Evolutionary conservation across 495 filamentous ascomycete species (phyloP).

Genomic region (Neurospora tetrasperma): DNA sequence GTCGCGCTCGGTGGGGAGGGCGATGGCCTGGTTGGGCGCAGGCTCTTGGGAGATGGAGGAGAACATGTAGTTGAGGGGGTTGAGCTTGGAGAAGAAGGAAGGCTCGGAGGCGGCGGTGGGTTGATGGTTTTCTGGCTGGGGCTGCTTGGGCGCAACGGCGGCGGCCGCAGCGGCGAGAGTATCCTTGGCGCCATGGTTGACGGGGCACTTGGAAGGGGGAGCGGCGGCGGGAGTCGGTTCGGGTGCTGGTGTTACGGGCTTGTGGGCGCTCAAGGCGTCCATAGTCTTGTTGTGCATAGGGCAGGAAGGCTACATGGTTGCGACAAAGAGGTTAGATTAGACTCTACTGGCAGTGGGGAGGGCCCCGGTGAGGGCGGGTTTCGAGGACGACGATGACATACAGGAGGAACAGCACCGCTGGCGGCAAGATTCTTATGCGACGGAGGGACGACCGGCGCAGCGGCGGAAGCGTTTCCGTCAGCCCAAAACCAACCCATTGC

Average conservation of each 20-base stretch:
- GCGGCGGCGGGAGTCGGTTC: slow-evolving; percentile 33
- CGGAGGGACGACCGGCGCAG: slow-evolving; percentile 15
- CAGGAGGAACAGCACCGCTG: slow-evolving; percentile 50
- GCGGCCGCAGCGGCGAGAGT: slow-evolving; percentile 27
- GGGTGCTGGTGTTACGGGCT: slow-evolving; percentile 19
- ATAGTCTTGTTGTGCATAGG: slow-evolving; percentile 71
- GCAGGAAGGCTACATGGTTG: slow-evolving; percentile 58
- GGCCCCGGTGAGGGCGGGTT: neutral
- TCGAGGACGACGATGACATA: slow-evolving; percentile 37
- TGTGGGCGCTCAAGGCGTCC: slow-evolving; percentile 29
- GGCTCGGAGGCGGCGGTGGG: slow-evolving; percentile 18
- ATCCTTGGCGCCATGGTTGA: slow-evolving; percentile 25
- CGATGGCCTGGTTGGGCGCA: slow-evolving; percentile 57
- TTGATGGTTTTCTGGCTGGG: neutral
- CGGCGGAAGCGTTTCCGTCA: slow-evolving; percentile 46
- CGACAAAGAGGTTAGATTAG: slow-evolving; percentile 20
- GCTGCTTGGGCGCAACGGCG: slow-evolving; percentile 30
- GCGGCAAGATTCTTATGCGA: slow-evolving; percentile 18
- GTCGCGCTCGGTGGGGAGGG: slow-evolving; percentile 68
- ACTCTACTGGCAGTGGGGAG: neutral
- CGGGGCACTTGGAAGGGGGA: slow-evolving; percentile 35
- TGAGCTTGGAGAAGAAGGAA: slow-evolving; percentile 59
- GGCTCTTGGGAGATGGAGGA: slow-evolving; percentile 67
- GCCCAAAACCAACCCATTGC: slow-evolving; percentile 99
- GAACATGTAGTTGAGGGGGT: slow-evolving; percentile 97